Conservation (phyloP, 371 early-diverging fungal species). For the Circinella umbellata region DNA sequence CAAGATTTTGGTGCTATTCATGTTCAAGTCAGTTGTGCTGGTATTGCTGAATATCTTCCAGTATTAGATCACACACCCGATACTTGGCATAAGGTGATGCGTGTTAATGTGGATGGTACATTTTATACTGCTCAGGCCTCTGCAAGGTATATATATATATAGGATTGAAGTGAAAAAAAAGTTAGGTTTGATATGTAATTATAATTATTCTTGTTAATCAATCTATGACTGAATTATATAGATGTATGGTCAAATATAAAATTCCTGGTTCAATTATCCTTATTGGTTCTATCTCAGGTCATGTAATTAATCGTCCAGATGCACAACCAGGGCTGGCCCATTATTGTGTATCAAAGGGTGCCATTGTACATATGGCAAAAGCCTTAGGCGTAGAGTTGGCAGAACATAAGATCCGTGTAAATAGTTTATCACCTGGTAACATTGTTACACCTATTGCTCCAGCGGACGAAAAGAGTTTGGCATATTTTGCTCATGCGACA, state of each 20-base stretch:
- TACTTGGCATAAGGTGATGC: slow-evolving; percentile 30
- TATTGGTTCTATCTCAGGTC: slow-evolving; percentile 31
- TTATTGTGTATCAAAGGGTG: slow-evolving; percentile 32
- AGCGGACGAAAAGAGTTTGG: slow-evolving; percentile 20
- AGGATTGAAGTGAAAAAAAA: not conserved
- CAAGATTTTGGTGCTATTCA: slow-evolving; percentile 27
- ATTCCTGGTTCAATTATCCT: slow-evolving; percentile 28
- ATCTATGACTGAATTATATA: not conserved
- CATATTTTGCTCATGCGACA: slow-evolving; percentile 22
- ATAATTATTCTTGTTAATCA: not conserved
- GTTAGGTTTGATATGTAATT: not conserved
- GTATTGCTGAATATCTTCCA: slow-evolving; percentile 27
- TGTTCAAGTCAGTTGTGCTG: slow-evolving; percentile 36
- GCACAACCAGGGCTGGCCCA: slow-evolving; percentile 27
- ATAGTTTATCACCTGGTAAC: slow-evolving; percentile 31
- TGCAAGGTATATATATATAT: slow-evolving; percentile 17
- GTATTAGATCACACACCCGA: slow-evolving; percentile 32
- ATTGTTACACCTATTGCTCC: slow-evolving; percentile 34
- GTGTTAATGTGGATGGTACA: slow-evolving; percentile 36
- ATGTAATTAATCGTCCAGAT: slow-evolving; percentile 32
- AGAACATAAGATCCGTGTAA: slow-evolving; percentile 29
- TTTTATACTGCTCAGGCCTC: slow-evolving; percentile 37
- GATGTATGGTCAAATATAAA: slow-evolving; percentile 26
- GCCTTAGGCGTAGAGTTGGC: slow-evolving; percentile 31
- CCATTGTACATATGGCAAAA: slow-evolving; percentile 31